Conservation (phyloP, 768 basidiomycete species). For the Leccinellum albellum region DNA sequence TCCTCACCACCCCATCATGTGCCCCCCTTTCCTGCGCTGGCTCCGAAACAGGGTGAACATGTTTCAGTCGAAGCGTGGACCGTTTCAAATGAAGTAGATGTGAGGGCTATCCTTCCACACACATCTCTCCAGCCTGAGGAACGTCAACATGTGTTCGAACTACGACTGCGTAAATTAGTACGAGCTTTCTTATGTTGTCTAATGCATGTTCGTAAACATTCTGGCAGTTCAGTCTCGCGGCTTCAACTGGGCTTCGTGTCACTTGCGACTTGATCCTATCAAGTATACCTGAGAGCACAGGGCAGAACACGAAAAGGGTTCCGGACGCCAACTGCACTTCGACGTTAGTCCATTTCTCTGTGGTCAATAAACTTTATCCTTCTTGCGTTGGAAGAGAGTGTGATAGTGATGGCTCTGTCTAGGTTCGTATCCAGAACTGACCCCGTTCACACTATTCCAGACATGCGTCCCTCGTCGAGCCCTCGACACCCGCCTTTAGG, state of each 20-base stretch:
- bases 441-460: neutral
- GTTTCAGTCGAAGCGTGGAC: neutral
- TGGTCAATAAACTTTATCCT: neutral
- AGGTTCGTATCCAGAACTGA: neutral
- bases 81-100: neutral
- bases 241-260: neutral
- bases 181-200: neutral
- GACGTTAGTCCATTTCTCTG: neutral
- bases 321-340: neutral
- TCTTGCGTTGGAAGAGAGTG: neutral
- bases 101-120: neutral
- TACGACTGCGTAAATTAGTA: neutral
- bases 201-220: neutral
- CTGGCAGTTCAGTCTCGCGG: neutral
- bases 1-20: too few relatives aligned
- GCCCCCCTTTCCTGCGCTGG: neutral
- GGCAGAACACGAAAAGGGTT: neutral
- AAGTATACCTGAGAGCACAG: neutral
- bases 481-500: neutral
- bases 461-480: accelerated
- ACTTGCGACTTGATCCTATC: neutral
- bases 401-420: too few relatives aligned
- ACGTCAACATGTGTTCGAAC: conserved; percentile 1
- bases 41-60: neutral
- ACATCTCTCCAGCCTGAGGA: neutral